Evolutionary conservation across 2,329 filamentous ascomycete genomes (phyloP).

Genomic region (Colletotrichum sp.): DNA sequence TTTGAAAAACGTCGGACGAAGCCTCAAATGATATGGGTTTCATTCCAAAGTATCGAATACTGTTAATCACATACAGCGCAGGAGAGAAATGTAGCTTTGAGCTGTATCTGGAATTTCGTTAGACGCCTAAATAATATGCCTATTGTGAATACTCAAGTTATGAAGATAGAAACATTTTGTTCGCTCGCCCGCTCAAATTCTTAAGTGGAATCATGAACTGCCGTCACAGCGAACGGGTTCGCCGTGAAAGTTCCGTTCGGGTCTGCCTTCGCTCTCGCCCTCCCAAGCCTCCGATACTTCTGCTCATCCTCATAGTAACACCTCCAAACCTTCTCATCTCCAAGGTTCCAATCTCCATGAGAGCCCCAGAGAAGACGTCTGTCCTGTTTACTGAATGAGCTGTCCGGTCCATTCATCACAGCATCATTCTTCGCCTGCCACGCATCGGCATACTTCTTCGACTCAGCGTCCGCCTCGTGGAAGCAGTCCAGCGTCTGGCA

Average conservation of each 20-base stretch:
- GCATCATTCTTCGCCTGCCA: conserved; percentile 49
- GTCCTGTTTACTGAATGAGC: conserved; percentile 40
- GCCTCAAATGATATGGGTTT: too few relatives aligned
- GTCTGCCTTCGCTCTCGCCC: conserved; percentile 33
- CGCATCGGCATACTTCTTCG: conserved; percentile 37
- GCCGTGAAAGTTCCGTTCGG: conserved; percentile 41
- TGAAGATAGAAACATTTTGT: too few relatives aligned
- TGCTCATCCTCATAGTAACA: conserved; percentile 38
- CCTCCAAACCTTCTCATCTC: conserved; percentile 33
- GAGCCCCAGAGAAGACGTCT: conserved; percentile 44
- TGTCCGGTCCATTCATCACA: conserved; percentile 25
- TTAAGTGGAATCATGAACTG: neutral
- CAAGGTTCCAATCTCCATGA: conserved; percentile 39
- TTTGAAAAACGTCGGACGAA: too few relatives aligned
- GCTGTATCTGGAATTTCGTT: too few relatives aligned
- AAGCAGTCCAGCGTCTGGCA: conserved; percentile 48
- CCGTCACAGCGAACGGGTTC: conserved; percentile 31
- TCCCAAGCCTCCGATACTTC: conserved; percentile 37
- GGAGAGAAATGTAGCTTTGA: too few relatives aligned
- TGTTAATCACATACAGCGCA: too few relatives aligned
- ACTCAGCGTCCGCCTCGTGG: conserved; percentile 32
- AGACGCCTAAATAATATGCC: too few relatives aligned
- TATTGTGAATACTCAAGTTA: too few relatives aligned
- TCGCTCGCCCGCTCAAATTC: too few relatives aligned
- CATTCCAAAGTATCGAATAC: too few relatives aligned